Base-by-base conservation (phyloP, 495 filamentous ascomycete species). In the Xylaria sp. region DNA sequence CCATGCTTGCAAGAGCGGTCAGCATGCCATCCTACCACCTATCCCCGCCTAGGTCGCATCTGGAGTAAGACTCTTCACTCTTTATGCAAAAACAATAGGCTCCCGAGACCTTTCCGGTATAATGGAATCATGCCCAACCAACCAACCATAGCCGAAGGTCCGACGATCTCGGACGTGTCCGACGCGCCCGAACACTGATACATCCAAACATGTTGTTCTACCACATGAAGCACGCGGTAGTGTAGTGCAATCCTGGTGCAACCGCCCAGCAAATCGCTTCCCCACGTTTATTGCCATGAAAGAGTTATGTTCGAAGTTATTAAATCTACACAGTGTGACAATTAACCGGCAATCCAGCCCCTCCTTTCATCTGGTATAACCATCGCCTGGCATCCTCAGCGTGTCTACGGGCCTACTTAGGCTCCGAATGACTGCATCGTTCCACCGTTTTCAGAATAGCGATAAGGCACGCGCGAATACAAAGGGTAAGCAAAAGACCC, bases 1-100 rank as follows among this genome's bases (percentile, higher is more conserved):
- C 64, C 64, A 40, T 67, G 64, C 33, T 40, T n/a, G n/a, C 21
- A 35, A 55, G 12, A 43, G 64, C 64, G 64, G 64, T 67, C 64
- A 67, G 43, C 40, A 37, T 55, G 24, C 44, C 44, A 63, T 61
- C 55, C 24, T 53, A 53, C 61, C 12, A 24, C 40, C 26, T 4
- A 48, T 12, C 61, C 29, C 24, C 21, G 21, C 26, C 11, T 15
- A 48, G 12, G 41, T 8, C 7, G 4, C 35, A 64, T 44, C 61
- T 48, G 24, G 61, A 17, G 61, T 3, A 17, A 35, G 40, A 52
- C 62, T 12, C 24, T 8, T 21, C 3, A 5, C 5, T 37, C 58
- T n/a, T n/a, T n/a, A n/a, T n/a, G n/a, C 1, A n/a, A 17, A 40
- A 4, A 21, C 9, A 21, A 61, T 5, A 61, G 19, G 33, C 57